Percentiles rank a stretch among this genome's conserved stretches.
phyloP scores from a whole-genome alignment of 352 stramenopile species.

The Aphanomyces cochlioides region DNA sequence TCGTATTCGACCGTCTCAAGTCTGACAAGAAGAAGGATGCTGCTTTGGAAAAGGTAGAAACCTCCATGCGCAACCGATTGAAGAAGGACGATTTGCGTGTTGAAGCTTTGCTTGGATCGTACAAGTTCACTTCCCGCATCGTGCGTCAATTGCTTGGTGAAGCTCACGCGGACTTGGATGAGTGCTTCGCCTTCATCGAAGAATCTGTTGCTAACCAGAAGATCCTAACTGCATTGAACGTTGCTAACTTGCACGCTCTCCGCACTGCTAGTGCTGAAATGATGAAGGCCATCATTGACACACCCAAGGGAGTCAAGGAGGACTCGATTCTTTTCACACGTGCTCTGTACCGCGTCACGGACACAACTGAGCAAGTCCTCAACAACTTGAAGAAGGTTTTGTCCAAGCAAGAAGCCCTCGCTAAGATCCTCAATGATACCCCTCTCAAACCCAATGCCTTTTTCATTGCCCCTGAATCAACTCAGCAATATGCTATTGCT shows the following conservation, averaged over 20 bases:
- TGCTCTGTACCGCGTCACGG: conserved; percentile 30
- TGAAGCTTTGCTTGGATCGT: conserved; percentile 32
- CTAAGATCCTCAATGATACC: conserved; percentile 30
- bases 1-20: conserved; percentile 32
- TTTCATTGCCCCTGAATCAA: conserved; percentile 31
- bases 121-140: conserved; percentile 34
- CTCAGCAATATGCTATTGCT: conserved; percentile 24
- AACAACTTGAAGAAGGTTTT: conserved; percentile 23
- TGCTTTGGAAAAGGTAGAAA: conserved; percentile 33
- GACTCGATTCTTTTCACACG: conserved; percentile 34
- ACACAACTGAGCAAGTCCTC: conserved; percentile 28
- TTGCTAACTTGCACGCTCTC: conserved; percentile 26
- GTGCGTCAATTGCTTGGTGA: conserved; percentile 32
- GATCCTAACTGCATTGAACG: conserved; percentile 30
- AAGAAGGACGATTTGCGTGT: conserved; percentile 34
- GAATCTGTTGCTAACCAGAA: conserved; percentile 27
- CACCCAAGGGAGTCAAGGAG: conserved; percentile 26
- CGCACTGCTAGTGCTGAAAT: conserved; percentile 31
- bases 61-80: conserved; percentile 31
- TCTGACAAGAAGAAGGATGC: conserved; percentile 35
- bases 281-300: conserved; percentile 37
- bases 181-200: conserved; percentile 35
- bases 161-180: conserved; percentile 32
- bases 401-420: conserved; percentile 28
- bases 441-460: conserved; percentile 33